Percentiles rank a stretch among this genome's conserved stretches.
These are phyloP conservation scores for Globisporangium uncinulatum DNA, from an alignment of 352 stramenopile genomes.

Conservation along the genomic window DNA sequence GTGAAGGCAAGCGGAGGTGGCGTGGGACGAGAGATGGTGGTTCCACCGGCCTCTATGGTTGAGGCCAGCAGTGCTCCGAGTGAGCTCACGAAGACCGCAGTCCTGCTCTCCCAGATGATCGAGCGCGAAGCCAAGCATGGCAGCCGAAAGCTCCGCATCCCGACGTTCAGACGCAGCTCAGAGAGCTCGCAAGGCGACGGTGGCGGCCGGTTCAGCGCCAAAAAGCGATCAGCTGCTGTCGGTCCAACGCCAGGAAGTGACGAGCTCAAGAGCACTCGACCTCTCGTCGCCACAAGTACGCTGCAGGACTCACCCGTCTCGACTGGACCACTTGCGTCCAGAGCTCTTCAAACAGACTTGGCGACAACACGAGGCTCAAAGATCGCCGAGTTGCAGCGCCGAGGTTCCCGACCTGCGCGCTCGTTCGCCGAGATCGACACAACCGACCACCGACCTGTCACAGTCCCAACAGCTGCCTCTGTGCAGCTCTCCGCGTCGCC, in stretches of 20 bases:
- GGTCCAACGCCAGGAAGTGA: not conserved
- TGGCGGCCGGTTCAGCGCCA: slow-evolving; percentile 1
- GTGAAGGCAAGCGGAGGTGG: not conserved
- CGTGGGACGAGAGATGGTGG: not conserved
- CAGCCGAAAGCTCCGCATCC: slow-evolving; percentile 26
- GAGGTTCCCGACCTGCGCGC: slow-evolving; percentile 1
- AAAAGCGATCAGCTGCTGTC: slow-evolving; percentile 5
- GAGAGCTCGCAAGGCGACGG: not conserved
- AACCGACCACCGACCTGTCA: not conserved
- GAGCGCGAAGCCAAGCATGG: slow-evolving; percentile 47
- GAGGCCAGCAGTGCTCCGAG: not conserved
- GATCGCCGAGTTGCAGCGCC: slow-evolving; percentile 2
- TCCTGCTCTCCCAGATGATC: slow-evolving; percentile 64
- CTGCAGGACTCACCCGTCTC: not conserved
- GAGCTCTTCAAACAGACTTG: not conserved
- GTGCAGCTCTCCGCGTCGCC: not conserved
- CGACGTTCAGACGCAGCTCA: slow-evolving; percentile 25
- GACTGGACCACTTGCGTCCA: not conserved
- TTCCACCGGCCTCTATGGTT: not conserved
- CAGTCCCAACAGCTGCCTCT: not conserved
- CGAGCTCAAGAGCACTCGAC: not conserved
- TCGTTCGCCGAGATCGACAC: not conserved
- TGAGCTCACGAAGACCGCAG: slow-evolving; percentile 49
- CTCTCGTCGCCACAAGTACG: not conserved
- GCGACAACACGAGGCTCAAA: slow-evolving; percentile 4